phyloP scores from a whole-genome alignment of 139 green algal species.

The Monoraphidium neglectum region DNA sequence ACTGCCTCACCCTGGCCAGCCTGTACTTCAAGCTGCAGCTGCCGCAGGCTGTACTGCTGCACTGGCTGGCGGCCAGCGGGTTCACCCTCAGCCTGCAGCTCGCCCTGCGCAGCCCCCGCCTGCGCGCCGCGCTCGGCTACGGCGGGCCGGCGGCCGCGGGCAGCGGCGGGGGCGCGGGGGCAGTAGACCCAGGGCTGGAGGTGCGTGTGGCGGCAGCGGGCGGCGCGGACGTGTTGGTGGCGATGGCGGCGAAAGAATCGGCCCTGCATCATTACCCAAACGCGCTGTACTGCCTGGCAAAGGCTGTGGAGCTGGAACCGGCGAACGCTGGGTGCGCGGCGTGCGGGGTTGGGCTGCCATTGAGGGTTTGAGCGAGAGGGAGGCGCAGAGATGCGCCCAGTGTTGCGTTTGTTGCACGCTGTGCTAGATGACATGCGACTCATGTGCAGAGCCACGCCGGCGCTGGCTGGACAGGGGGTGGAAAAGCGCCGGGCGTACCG shows the following conservation, averaged over 20 bases:
- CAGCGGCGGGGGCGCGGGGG: not conserved
- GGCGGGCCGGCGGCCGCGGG: not conserved
- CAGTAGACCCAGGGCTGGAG: constrained; percentile 15
- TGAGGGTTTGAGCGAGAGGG: too few species aligned
- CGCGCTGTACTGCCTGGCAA: constrained; percentile 51
- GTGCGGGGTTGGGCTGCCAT: too few species aligned
- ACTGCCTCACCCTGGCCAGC: constrained; percentile 41
- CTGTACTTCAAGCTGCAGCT: constrained; percentile 59
- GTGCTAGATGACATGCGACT: too few species aligned
- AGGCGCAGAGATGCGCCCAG: too few species aligned
- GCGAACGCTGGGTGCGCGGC: constrained; percentile 16
- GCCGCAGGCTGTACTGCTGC: constrained; percentile 73
- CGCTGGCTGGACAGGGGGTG: not conserved
- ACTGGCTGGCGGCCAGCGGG: constrained; percentile 62
- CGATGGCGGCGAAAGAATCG: constrained; percentile 51
- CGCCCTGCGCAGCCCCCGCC: not conserved
- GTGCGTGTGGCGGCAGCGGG: constrained; percentile 15
- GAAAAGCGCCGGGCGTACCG: not conserved
- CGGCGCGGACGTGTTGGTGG: constrained; percentile 46
- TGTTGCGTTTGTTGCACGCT: too few species aligned
- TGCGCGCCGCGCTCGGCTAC: constrained; percentile 8
- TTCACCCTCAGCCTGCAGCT: constrained; percentile 59
- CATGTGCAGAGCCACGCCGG: not conserved
- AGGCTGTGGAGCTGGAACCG: constrained; percentile 40
- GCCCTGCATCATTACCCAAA: constrained; percentile 32